These are phyloP conservation scores for Ilyonectria sp. DNA, from an alignment of 2,329 filamentous ascomycete species.

Conservation along the genomic window DNA sequence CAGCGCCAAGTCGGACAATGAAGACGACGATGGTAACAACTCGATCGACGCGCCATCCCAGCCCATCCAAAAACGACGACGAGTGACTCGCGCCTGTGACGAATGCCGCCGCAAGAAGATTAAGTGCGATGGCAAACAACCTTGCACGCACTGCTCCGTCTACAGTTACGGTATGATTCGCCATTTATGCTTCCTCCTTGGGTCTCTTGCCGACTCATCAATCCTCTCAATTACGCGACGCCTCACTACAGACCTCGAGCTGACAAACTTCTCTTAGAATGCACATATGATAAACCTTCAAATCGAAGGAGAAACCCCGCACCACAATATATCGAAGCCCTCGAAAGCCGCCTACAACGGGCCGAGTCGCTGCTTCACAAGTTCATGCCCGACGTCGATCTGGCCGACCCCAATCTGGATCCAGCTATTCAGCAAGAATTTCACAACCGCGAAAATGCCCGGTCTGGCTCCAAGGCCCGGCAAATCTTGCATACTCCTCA, in stretches of 20 bases:
- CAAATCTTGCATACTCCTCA: constrained; percentile 50
- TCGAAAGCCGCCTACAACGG: constrained; percentile 86
- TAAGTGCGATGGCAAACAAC: constrained; percentile 89
- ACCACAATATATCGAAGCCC: constrained; percentile 91
- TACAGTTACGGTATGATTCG: constrained; percentile 89
- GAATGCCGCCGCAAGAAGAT: constrained; percentile 90
- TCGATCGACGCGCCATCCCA: constrained; percentile 57
- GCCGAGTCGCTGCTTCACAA: constrained; percentile 85
- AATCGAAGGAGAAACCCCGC: constrained; percentile 92
- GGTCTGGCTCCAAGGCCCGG: constrained; percentile 56
- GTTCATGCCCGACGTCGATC: constrained; percentile 86
- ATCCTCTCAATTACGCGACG: constrained; percentile 2
- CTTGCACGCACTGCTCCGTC: constrained; percentile 95
- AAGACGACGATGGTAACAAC: constrained; percentile 55
- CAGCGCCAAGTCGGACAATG: constrained; percentile 60
- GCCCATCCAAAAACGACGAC: constrained; percentile 81
- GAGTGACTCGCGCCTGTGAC: constrained; percentile 86
- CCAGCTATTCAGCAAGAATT: constrained; percentile 80
- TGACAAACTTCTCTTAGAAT: constrained; percentile 71
- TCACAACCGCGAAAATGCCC: constrained; percentile 68
- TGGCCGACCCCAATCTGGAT: constrained; percentile 89
- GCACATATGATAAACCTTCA: constrained; percentile 95
- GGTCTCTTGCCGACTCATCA: constrained; percentile 10
- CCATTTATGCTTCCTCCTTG: constrained; percentile 13
- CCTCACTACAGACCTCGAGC: constrained; percentile 23